phyloP scores from a whole-genome alignment of 2,329 filamentous ascomycete genomes.

The Talaromyces pinophilus region DNA sequence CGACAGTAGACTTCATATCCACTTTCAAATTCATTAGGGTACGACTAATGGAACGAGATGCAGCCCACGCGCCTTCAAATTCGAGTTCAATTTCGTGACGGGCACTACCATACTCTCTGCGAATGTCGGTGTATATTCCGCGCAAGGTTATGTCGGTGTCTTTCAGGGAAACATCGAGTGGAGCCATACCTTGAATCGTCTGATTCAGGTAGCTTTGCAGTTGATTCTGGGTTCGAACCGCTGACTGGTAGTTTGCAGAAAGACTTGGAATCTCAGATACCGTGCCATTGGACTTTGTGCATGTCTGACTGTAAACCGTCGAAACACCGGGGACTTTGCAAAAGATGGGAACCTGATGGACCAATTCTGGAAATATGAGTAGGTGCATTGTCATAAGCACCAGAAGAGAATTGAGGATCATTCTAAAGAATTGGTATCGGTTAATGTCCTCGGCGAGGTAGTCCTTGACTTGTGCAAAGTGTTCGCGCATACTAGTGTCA shows the following conservation, averaged over 20 bases:
- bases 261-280: not conserved
- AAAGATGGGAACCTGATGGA: slow-evolving; percentile 18
- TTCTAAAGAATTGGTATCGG: slow-evolving; percentile 11
- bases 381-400: slow-evolving; percentile 20
- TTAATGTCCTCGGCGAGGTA: slow-evolving; percentile 6
- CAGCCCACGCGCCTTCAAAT: slow-evolving; percentile 38
- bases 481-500: not conserved
- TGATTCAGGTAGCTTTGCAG: slow-evolving; percentile 19
- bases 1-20: slow-evolving; percentile 40
- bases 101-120: slow-evolving; percentile 32
- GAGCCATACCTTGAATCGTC: slow-evolving; percentile 16
- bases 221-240: slow-evolving; percentile 18
- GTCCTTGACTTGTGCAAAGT: slow-evolving; percentile 5
- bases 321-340: slow-evolving; percentile 17
- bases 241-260: slow-evolving; percentile 11
- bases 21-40: slow-evolving; percentile 40
- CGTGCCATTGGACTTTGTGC: not conserved
- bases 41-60: slow-evolving; percentile 35
- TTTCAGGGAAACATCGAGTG: slow-evolving; percentile 18
- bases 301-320: slow-evolving; percentile 12
- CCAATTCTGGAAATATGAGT: slow-evolving; percentile 20
- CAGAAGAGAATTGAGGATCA: slow-evolving; percentile 16
- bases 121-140: slow-evolving; percentile 32
- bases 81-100: slow-evolving; percentile 42
- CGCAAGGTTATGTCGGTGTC: slow-evolving; percentile 26